phyloP scores from a whole-genome alignment of 352 stramenopile species.

The Phytopythium oedochilum region DNA sequence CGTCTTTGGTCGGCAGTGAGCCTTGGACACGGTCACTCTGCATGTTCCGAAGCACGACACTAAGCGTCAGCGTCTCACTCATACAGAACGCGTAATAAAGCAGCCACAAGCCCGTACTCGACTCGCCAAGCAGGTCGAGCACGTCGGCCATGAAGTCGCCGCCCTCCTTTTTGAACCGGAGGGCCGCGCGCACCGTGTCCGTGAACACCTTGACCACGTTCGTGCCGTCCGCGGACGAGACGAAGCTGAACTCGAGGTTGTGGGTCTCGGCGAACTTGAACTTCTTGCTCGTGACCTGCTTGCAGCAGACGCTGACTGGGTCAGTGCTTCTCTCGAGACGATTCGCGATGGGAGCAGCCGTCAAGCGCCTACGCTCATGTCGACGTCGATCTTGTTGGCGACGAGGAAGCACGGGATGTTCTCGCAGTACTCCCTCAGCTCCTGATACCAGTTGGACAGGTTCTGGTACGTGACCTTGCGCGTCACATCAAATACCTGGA shows the following conservation, averaged over 20 bases:
- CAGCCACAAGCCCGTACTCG: too few species aligned
- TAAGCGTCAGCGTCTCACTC: too few species aligned
- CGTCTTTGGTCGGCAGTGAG: too few species aligned
- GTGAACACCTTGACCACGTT: constrained; percentile 96
- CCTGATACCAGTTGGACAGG: constrained; percentile 88
- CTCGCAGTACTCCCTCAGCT: constrained; percentile 91
- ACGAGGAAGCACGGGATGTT: constrained; percentile 92
- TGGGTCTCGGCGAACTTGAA: constrained; percentile 95
- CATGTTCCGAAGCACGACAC: too few species aligned
- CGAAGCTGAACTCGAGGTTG: constrained; percentile 93
- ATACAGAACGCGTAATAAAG: too few species aligned
- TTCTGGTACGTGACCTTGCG: constrained; percentile 95
- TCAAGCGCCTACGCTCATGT: constrained; percentile 72
- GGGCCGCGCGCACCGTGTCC: constrained; percentile 75
- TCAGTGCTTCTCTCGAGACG: too few species aligned
- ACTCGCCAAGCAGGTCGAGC: constrained; percentile 80
- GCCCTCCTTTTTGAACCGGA: constrained; percentile 88
- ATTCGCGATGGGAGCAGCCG: neutral
- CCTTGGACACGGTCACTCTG: too few species aligned
- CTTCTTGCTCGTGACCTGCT: constrained; percentile 93
- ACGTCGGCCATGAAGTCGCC: constrained; percentile 93
- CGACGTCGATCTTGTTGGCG: constrained; percentile 97
- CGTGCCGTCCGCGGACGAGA: constrained; percentile 92
- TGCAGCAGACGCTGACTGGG: too few species aligned
- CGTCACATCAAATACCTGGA: constrained; percentile 93